Conservation (phyloP, 148 eudicot genomes). For the Chenopodium formosanum region DNA sequence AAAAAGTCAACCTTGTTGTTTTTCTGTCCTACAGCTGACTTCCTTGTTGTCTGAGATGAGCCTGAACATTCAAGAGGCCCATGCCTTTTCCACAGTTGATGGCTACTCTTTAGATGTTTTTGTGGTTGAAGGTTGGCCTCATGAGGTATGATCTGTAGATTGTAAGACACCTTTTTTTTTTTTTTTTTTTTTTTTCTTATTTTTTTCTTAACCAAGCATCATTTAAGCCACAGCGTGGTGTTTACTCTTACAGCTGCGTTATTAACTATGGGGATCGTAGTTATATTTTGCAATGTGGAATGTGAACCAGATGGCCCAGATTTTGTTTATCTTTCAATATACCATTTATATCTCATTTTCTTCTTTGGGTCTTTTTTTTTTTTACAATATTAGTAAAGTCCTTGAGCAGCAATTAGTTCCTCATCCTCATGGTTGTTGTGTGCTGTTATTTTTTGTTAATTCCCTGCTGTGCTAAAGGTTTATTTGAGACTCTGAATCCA, state of each 20-base stretch:
- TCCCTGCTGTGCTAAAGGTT: not conserved
- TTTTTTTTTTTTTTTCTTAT: not conserved
- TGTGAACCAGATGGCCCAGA: not conserved
- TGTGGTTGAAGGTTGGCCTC: slow-evolving; percentile 75
- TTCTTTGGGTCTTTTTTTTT: no score
- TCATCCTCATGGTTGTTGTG: not conserved
- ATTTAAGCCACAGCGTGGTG: not conserved
- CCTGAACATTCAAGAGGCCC: slow-evolving; percentile 92
- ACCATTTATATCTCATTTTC: not conserved
- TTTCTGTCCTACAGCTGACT: slow-evolving; percentile 62
- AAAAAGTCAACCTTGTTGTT: slow-evolving; percentile 1
- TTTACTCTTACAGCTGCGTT: not conserved
- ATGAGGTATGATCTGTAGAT: slow-evolving; percentile 47
- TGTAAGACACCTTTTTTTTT: not conserved
- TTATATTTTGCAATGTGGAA: not conserved
- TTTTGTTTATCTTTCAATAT: not conserved
- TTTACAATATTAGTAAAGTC: not conserved
- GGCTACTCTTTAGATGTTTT: slow-evolving; percentile 93
- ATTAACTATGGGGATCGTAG: not conserved
- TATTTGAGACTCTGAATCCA: not conserved
- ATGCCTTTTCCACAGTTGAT: slow-evolving; percentile 84
- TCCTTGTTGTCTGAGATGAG: slow-evolving; percentile 78
- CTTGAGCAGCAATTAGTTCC: not conserved
- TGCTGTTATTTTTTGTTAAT: not conserved
- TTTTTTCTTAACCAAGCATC: not conserved